Percentiles rank a stretch among this genome's conserved stretches.
These are phyloP conservation scores for Ascochyta clinopodiicola DNA, from an alignment of 2,329 filamentous ascomycete species.

Conservation along the genomic window DNA sequence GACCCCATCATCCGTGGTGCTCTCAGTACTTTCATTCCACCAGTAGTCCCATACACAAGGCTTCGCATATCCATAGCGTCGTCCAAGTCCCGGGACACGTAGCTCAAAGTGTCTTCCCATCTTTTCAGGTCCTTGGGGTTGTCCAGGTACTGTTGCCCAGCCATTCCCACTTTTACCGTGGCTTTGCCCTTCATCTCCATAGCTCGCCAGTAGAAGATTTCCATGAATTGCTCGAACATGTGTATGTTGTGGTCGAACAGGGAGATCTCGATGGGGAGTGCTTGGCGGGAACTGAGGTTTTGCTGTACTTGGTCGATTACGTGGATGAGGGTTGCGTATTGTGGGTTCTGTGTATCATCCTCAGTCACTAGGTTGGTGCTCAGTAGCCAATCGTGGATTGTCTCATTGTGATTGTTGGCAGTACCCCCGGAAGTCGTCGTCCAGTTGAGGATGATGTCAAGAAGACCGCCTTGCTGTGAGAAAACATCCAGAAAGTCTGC, in stretches of 20 bases:
- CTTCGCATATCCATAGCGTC: slow-evolving; percentile 18
- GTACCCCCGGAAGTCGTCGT: neutral
- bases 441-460: slow-evolving; percentile 11
- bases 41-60: slow-evolving; percentile 6
- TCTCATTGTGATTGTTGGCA: neutral
- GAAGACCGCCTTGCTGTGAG: slow-evolving; percentile 8
- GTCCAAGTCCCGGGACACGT: slow-evolving; percentile 11
- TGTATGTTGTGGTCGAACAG: slow-evolving; percentile 10
- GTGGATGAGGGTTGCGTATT: slow-evolving; percentile 2
- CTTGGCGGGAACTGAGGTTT: slow-evolving; percentile 6
- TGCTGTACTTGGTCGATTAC: slow-evolving; percentile 15
- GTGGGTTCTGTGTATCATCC: neutral
- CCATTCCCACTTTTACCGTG: slow-evolving; percentile 13
- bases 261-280: slow-evolving; percentile 12
- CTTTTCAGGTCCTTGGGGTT: neutral
- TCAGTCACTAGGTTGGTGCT: neutral
- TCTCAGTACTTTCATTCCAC: slow-evolving; percentile 8
- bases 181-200: slow-evolving; percentile 7
- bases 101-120: slow-evolving; percentile 17
- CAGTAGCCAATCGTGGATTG: slow-evolving; percentile 5
- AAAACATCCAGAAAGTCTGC: slow-evolving; percentile 14
- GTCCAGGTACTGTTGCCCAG: slow-evolving; percentile 3
- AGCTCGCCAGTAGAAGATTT: slow-evolving; percentile 14
- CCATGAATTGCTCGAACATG: slow-evolving; percentile 18
- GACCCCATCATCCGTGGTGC: neutral